Evolutionary conservation across 2,329 filamentous ascomycete genomes (phyloP).

Genomic region (Colletotrichum brevisporum): DNA sequence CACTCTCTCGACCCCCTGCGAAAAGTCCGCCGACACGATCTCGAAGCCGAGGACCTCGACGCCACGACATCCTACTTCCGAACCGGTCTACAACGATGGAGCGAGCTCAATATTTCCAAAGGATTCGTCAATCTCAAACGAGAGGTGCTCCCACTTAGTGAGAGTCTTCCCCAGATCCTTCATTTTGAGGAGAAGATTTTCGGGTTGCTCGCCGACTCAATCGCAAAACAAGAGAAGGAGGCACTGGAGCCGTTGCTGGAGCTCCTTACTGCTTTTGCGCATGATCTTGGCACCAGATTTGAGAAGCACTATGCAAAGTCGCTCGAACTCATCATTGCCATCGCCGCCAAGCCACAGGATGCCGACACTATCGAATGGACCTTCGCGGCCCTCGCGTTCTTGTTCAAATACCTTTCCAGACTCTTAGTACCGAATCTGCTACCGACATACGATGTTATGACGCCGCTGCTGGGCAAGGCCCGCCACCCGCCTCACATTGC

Average conservation of each 20-base stretch:
- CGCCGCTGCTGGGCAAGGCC: constrained; percentile 85
- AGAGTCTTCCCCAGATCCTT: constrained; percentile 92
- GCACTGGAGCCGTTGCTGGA: constrained; percentile 89
- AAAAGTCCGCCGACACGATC: constrained; percentile 86
- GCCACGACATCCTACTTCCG: constrained; percentile 89
- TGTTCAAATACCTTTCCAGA: constrained; percentile 96
- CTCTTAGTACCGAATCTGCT: constrained; percentile 88
- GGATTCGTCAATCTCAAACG: constrained; percentile 84
- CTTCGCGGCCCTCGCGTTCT: constrained; percentile 92
- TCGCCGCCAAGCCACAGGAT: constrained; percentile 83
- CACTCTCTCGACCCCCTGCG: constrained; percentile 92
- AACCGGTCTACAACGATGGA: constrained; percentile 87
- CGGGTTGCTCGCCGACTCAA: constrained; percentile 80
- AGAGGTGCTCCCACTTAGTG: constrained; percentile 82
- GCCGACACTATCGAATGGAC: constrained; percentile 98
- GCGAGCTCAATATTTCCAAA: constrained; percentile 89
- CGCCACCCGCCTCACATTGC: constrained; percentile 89
- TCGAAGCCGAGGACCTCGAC: constrained; percentile 83
- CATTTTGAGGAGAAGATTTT: constrained; percentile 92
- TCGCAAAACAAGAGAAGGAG: constrained; percentile 82
- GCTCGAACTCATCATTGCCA: constrained; percentile 80
- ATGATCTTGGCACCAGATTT: constrained; percentile 89
- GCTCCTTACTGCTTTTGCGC: constrained; percentile 93
- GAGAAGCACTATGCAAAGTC: constrained; percentile 88
- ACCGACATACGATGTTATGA: constrained; percentile 86